These are phyloP conservation scores for Pyrenula massariospora DNA, from an alignment of 495 filamentous ascomycete genomes.

Conservation along the genomic window DNA sequence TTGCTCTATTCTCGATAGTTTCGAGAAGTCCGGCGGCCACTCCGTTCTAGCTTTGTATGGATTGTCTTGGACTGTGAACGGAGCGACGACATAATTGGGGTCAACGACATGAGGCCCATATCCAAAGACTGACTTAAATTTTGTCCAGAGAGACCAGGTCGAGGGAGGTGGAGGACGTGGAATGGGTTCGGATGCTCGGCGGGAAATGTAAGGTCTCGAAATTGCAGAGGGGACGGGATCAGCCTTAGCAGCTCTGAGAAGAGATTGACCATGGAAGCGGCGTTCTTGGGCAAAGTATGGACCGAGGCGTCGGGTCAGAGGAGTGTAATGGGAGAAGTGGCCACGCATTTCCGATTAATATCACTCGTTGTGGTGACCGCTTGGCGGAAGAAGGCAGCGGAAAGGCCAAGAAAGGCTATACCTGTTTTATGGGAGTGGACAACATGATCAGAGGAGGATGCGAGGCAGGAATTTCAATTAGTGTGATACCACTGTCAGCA, in stretches of 20 bases:
- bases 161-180: slow-evolving; percentile 15
- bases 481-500: not conserved
- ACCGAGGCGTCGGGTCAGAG: not conserved
- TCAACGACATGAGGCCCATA: slow-evolving; percentile 2
- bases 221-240: slow-evolving; percentile 1
- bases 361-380: too few species aligned
- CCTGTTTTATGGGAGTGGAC: not conserved
- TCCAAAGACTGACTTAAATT: slow-evolving; percentile 11
- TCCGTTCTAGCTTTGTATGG: slow-evolving; percentile 68
- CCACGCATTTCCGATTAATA: too few species aligned
- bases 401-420: slow-evolving; percentile 15
- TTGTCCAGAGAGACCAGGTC: slow-evolving; percentile 22
- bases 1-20: slow-evolving; percentile 70
- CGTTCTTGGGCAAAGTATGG: slow-evolving; percentile 5
- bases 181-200: slow-evolving; percentile 8
- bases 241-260: slow-evolving; percentile 1
- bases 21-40: slow-evolving; percentile 89
- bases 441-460: not conserved
- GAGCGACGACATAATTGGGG: not conserved
- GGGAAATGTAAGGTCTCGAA: slow-evolving; percentile 10
- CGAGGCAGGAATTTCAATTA: not conserved
- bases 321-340: not conserved
- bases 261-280: slow-evolving; percentile 11
- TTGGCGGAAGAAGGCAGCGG: not conserved
- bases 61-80: slow-evolving; percentile 18